Conservation (phyloP, 1,284 basidiomycete genomes). For the Malassezia japonica region DNA sequence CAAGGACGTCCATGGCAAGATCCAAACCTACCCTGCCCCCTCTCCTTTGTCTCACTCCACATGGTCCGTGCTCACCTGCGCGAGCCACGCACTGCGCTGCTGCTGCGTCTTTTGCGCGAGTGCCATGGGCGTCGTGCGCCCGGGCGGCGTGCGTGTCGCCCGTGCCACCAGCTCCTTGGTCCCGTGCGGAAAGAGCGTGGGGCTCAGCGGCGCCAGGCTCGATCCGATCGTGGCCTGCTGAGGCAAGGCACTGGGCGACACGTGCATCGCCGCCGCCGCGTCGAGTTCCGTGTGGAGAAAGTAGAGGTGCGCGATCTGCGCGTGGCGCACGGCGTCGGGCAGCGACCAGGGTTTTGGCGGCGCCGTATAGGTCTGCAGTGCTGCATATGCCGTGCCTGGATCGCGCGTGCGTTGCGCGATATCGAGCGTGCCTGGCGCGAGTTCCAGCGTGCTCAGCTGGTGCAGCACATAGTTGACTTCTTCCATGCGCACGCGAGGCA, state of each 20-base stretch:
- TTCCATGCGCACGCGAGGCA: slow-evolving; percentile 61
- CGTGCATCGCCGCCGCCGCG: neutral
- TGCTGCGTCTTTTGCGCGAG: neutral
- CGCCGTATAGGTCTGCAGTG: neutral
- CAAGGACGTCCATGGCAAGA: neutral
- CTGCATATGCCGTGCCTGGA: neutral
- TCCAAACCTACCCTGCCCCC: neutral
- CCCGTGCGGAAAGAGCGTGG: neutral
- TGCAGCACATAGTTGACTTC: slow-evolving; percentile 71
- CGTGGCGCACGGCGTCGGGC: neutral
- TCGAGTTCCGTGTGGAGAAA: neutral
- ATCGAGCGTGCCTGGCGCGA: neutral
- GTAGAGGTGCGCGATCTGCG: neutral
- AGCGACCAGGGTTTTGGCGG: neutral
- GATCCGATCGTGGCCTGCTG: slow-evolving; percentile 3
- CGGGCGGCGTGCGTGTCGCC: neutral
- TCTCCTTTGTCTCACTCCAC: slow-evolving; percentile 1
- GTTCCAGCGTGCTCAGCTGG: neutral
- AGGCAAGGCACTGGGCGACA: neutral
- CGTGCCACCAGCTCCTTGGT: neutral
- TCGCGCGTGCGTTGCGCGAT: neutral
- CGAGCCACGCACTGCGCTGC: neutral
- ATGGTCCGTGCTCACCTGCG: neutral
- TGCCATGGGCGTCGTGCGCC: neutral
- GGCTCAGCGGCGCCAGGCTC: neutral